Evolutionary conservation across 495 filamentous ascomycete genomes (phyloP), one percentile per base, ranked within the genome.

Genomic region (Podospora pseudoanserina): DNA sequence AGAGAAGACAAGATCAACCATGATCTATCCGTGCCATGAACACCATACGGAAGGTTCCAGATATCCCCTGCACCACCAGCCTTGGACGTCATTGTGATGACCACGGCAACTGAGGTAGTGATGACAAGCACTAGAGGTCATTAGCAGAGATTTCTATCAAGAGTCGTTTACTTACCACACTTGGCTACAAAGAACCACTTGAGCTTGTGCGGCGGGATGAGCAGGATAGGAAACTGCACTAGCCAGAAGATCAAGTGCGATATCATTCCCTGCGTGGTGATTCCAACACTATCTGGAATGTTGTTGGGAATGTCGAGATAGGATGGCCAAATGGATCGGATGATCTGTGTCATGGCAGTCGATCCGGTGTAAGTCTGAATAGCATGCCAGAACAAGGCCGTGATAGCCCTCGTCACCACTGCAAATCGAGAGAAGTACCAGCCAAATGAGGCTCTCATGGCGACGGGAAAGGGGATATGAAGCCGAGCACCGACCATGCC

Each of bases 181-280:
- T 86, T 86, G 75, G 84, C 79, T 30, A 81, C 72, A 71, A 86
- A 86, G 70, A 85, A 80, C 73, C 79, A 84, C 69, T 80, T 79
- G 53, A 84, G 71, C 74, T 81, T 83, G 65, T 81, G 80, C 26
- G 82, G 79, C 3, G 82, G 83, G 39, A 83, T 85, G 28, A 83
- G 77, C 20, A 85, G 75, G 74, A 84, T 76, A 58, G 82, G 82
- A 27, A 83, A 75, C 69, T 86, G 83, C 39, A 86, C 65, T 39
- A 77, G 68, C 76, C 79, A 83, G 69, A 82, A 86, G 64, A 86
- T 72, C 23, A 85, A 70, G 70, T 83, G 82, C 67, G 73, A 77
- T 69, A 82, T 67, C 80, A 86, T 82, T 61, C 79, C 80, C 67
- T 82, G 76, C 1, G 81, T 82, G 0, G 84, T 84, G 70, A 86